phyloP scores from a whole-genome alignment of 176 grass and related monocot genomes.

The Ananas comosus region DNA sequence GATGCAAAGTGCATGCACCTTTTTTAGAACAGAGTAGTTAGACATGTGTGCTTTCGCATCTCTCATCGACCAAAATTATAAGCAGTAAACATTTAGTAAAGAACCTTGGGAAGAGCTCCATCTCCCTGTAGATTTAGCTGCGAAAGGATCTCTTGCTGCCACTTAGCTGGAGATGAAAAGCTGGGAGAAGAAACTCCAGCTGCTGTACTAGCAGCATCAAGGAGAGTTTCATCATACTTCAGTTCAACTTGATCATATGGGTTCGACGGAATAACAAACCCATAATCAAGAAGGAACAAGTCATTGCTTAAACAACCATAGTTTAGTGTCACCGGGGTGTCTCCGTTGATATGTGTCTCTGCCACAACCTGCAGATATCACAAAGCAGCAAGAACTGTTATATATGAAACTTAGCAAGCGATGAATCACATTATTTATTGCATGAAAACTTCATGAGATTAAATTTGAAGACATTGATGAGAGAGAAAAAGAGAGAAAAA shows the following conservation, averaged over 20 bases:
- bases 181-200: constrained; percentile 68
- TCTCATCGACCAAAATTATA: background rate
- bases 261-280: constrained; percentile 80
- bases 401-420: background rate
- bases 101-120: constrained; percentile 57
- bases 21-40: too few species aligned
- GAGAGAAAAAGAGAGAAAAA: too few species aligned
- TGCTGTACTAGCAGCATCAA: constrained; percentile 85
- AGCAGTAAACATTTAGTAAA: background rate
- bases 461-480: too few species aligned
- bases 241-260: constrained; percentile 73
- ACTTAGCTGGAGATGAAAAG: constrained; percentile 65
- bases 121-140: constrained; percentile 65
- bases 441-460: too few species aligned
- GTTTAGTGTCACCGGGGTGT: constrained; percentile 58
- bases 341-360: constrained; percentile 50
- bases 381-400: background rate
- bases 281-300: constrained; percentile 90
- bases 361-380: constrained; percentile 54
- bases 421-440: background rate
- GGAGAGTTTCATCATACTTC: constrained; percentile 75
- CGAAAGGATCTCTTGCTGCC: constrained; percentile 70
- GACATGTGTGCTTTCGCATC: background rate
- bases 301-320: constrained; percentile 92
- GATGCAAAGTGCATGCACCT: too few species aligned